Evolutionary conservation across 2,329 filamentous ascomycete species (phyloP).

Genomic region (Plectosphaerella plurivora): DNA sequence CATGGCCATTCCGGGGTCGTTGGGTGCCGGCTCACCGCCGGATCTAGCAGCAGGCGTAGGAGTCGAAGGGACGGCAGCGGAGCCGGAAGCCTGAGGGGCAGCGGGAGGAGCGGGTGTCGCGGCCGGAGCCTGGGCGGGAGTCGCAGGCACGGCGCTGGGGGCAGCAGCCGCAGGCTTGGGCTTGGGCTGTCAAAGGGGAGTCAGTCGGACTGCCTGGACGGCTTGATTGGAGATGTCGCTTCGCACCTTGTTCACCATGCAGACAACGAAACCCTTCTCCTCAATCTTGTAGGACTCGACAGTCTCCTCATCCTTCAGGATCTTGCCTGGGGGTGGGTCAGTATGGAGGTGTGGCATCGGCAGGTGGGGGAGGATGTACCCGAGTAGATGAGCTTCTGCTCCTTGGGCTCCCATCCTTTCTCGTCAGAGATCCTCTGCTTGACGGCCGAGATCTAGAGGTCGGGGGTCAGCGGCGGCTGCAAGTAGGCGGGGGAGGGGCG

Average conservation of each 20-base stretch:
- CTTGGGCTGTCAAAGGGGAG: slow-evolving; percentile 28
- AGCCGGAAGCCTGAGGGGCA: slow-evolving; percentile 39
- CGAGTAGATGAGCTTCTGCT: slow-evolving; percentile 97
- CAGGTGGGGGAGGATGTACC: slow-evolving; percentile 49
- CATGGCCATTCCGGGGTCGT: slow-evolving; percentile 77
- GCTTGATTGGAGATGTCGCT: not conserved
- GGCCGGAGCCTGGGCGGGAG: slow-evolving; percentile 52
- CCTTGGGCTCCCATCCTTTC: slow-evolving; percentile 89
- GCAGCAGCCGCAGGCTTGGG: slow-evolving; percentile 62
- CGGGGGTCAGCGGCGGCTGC: slow-evolving; percentile 9
- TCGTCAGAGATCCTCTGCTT: slow-evolving; percentile 90
- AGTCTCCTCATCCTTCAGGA: slow-evolving; percentile 94
- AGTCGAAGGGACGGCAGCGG: slow-evolving; percentile 45
- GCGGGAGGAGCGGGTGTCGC: slow-evolving; percentile 46
- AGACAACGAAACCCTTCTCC: slow-evolving; percentile 99
- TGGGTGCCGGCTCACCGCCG: slow-evolving; percentile 40
- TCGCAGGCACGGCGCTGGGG: slow-evolving; percentile 56
- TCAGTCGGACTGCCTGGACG: slow-evolving; percentile 5
- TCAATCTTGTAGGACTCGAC: slow-evolving; percentile 97
- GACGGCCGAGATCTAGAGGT: slow-evolving; percentile 70
- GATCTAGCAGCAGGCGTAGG: slow-evolving; percentile 49
- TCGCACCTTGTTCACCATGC: slow-evolving; percentile 91
- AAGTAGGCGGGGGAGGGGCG: slow-evolving; percentile 9
- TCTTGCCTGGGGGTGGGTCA: slow-evolving; percentile 67
- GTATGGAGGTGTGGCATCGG: slow-evolving; percentile 13